These are phyloP conservation scores for Mercurialis annua DNA, from an alignment of 345 rosid species.

Conservation along the genomic window DNA sequence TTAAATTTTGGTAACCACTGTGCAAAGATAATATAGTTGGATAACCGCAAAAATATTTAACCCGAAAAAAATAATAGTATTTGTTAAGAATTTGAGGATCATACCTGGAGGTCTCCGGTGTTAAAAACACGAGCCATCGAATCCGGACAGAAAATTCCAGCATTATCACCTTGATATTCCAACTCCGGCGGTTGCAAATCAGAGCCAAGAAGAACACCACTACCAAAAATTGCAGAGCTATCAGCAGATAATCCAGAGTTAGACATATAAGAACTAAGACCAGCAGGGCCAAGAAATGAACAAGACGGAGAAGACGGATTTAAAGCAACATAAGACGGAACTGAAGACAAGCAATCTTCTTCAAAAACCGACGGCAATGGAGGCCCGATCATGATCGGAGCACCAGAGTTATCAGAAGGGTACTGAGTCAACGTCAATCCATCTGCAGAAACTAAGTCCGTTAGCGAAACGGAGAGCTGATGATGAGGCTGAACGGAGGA, in stretches of 20 bases:
- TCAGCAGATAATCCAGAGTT: slow-evolving; percentile 43
- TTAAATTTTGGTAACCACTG: no score
- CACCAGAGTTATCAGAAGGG: slow-evolving; percentile 25
- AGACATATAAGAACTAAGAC: slow-evolving; percentile 38
- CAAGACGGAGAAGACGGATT: slow-evolving; percentile 57
- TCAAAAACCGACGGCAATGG: slow-evolving; percentile 49
- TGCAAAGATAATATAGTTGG: no score
- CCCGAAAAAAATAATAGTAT: no score
- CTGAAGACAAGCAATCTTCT: slow-evolving; percentile 71
- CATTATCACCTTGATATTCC: slow-evolving; percentile 63
- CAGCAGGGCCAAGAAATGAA: slow-evolving; percentile 49
- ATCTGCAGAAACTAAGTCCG: slow-evolving; percentile 29
- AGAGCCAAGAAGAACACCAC: slow-evolving; percentile 38
- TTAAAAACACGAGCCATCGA: slow-evolving; percentile 43
- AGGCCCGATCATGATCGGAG: slow-evolving; percentile 36
- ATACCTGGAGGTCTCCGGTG: slow-evolving; percentile 69
- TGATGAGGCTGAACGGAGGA: slow-evolving; percentile 44
- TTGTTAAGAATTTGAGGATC: neutral
- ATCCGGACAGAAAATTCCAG: slow-evolving; percentile 56
- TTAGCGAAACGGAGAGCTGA: slow-evolving; percentile 25
- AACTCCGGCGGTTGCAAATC: slow-evolving; percentile 48
- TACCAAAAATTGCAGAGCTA: slow-evolving; percentile 35
- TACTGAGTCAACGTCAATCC: slow-evolving; percentile 33
- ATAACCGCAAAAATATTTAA: no score
- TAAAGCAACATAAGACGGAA: slow-evolving; percentile 55